A percentile compares a stretch with the other conserved stretches of the same genome.
Evolutionary conservation across 345 rosid genomes (phyloP).

Genomic region (Heritiera fomes): DNA sequence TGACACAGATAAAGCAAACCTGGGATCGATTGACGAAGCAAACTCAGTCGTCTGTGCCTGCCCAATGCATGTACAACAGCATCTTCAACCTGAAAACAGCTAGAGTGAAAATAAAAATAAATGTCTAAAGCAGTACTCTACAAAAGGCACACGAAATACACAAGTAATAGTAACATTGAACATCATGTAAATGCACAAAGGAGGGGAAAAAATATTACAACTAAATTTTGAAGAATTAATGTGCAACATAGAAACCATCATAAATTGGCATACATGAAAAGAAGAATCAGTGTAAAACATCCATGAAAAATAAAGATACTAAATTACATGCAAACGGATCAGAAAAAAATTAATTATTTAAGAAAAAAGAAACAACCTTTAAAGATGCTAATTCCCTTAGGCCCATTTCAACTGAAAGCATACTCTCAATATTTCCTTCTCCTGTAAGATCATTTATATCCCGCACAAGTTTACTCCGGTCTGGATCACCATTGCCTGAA

Average conservation of each 20-base stretch:
- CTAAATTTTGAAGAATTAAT: neutral
- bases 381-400: constrained; percentile 88
- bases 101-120: neutral
- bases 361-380: constrained; percentile 52
- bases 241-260: constrained; percentile 2
- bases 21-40: constrained; percentile 47
- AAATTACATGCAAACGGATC: neutral
- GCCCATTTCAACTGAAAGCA: constrained; percentile 99
- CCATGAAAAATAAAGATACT: neutral
- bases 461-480: constrained; percentile 49
- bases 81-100: constrained; percentile 72
- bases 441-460: constrained; percentile 77
- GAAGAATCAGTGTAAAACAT: neutral
- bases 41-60: constrained; percentile 55
- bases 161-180: neutral
- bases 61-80: constrained; percentile 78
- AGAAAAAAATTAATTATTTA: neutral
- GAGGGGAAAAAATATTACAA: neutral
- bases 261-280: neutral
- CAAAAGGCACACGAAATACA: constrained; percentile 1
- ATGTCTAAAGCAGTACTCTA: neutral
- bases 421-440: constrained; percentile 98
- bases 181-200: neutral
- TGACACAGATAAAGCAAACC: constrained; percentile 37
- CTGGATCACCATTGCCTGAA: constrained; percentile 54